A percentile compares a stretch with the other conserved stretches of the same genome.
Evolutionary conservation across 2,329 filamentous ascomycete species (phyloP).

Genomic region (Aureobasidium musti): DNA sequence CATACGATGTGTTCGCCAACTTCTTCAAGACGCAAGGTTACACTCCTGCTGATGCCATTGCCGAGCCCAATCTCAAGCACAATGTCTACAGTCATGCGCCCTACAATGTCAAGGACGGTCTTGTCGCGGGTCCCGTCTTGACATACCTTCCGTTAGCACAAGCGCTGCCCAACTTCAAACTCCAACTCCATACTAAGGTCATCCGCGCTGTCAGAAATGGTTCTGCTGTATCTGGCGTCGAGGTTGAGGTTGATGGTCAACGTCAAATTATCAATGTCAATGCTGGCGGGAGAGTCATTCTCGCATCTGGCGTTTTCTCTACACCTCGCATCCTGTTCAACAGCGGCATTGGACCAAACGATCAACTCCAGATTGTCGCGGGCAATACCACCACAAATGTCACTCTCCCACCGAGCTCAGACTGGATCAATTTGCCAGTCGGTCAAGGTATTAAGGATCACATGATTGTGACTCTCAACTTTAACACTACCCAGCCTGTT

Average conservation of each 20-base stretch:
- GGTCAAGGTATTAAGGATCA: conserved; percentile 40
- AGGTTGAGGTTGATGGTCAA: conserved; percentile 36
- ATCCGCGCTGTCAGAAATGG: conserved; percentile 48
- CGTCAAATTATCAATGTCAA: conserved; percentile 39
- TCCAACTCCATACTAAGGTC: conserved; percentile 50
- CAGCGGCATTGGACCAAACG: conserved; percentile 42
- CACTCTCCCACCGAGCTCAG: conserved; percentile 37
- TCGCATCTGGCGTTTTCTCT: conserved; percentile 43
- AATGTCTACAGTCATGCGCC: conserved; percentile 53
- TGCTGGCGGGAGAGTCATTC: conserved; percentile 40
- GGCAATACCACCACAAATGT: conserved; percentile 22
- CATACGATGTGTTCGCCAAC: neutral
- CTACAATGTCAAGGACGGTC: conserved; percentile 53
- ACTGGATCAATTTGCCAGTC: conserved; percentile 33
- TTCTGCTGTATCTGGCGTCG: conserved; percentile 48
- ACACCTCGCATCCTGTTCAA: conserved; percentile 42
- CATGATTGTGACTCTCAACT: conserved; percentile 13
- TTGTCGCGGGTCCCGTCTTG: conserved; percentile 53
- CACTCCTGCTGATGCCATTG: conserved; percentile 55
- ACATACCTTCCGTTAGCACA: conserved; percentile 55
- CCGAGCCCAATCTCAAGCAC: conserved; percentile 49
- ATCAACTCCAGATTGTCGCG: conserved; percentile 31
- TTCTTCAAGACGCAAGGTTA: conserved; percentile 48
- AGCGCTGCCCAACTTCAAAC: conserved; percentile 46
- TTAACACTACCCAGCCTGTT: conserved; percentile 49